Evolutionary conservation across 495 filamentous ascomycete genomes (phyloP), one percentile per base, ranked within the genome.

Genomic region (Penicillium canescens): DNA sequence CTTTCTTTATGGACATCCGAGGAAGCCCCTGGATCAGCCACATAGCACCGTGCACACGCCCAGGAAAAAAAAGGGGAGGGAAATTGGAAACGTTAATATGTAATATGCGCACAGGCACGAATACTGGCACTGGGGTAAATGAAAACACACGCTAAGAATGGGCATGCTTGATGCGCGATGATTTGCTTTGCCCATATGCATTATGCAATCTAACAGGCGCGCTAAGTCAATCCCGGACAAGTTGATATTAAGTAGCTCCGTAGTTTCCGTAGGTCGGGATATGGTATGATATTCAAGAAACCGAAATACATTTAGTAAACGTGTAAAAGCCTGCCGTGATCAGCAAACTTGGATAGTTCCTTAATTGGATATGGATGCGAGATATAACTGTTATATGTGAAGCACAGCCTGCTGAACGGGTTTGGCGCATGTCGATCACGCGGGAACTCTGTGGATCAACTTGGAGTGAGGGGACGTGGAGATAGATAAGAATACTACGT

Each of bases 361-460:
- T 31, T 10, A 2, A 31, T 31, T 31, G 28, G 28, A 31, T 31
- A 7, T 10, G 8, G 28, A 24, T 24, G 23, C 23, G 28, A 31
- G 28, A 31, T 5, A 31, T 18, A 18, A 18, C 18, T 18, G 9
- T 31, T 31, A 31, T 31, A 31, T 31, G 28, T 31, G 28, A 31
- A 31, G 28, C 28, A 31, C 28, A 31, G 28, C 28, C 13, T 33
- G 42, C 42, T 44, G 42, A 44, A 50, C 31, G 41, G 50, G 42
- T 48, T 59, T 50, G 38, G 56, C 54, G 55, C 46, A 49, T 71
- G 70, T 65, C 68, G 68, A 73, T 73, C 70, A 73, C 63, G 64
- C 70, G 70, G 70, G 68, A 71, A 63, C 59, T 65, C 26, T 55
- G 59, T 59, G 52, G 69, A 70, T 68, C 65, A 62, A 49, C 41